A percentile compares a stretch with the other conserved stretches of the same genome.
These are phyloP conservation scores for Metschnikowia aberdeeniae DNA, from an alignment of 805 yeast species.

Conservation along the genomic window DNA sequence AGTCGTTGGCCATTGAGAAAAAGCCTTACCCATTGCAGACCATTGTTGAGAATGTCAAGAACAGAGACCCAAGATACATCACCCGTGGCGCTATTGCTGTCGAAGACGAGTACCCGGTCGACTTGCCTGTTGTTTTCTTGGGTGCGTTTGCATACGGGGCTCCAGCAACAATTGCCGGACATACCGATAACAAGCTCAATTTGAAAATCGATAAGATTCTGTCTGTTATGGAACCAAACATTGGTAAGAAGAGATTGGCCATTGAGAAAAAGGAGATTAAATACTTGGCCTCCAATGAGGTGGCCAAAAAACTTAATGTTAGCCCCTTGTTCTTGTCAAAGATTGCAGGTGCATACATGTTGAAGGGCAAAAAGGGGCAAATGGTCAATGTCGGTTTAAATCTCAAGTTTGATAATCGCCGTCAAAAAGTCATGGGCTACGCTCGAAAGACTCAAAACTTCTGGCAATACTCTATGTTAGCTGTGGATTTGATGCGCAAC, in stretches of 20 bases:
- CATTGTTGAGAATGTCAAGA: slow-evolving; percentile 67
- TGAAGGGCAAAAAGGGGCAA: slow-evolving; percentile 45
- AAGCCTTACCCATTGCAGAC: slow-evolving; percentile 74
- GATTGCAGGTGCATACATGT: slow-evolving; percentile 68
- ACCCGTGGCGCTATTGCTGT: slow-evolving; percentile 75
- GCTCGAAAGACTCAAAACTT: slow-evolving; percentile 56
- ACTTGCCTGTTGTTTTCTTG: slow-evolving; percentile 67
- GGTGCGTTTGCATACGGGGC: slow-evolving; percentile 89
- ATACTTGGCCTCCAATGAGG: slow-evolving; percentile 64
- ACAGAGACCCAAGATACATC: slow-evolving; percentile 68
- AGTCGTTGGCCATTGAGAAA: slow-evolving; percentile 55
- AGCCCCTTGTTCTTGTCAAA: slow-evolving; percentile 67
- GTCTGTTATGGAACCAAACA: slow-evolving; percentile 50
- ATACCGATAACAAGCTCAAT: slow-evolving; percentile 44
- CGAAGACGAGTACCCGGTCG: slow-evolving; percentile 75
- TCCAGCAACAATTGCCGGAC: slow-evolving; percentile 63
- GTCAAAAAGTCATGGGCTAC: slow-evolving; percentile 84
- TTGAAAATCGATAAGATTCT: slow-evolving; percentile 44
- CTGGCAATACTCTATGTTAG: slow-evolving; percentile 83
- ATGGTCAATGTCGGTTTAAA: slow-evolving; percentile 74
- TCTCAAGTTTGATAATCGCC: slow-evolving; percentile 73
- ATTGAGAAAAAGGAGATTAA: slow-evolving; percentile 52
- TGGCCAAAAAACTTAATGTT: slow-evolving; percentile 53
- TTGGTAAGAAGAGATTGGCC: slow-evolving; percentile 59
- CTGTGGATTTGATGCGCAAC: slow-evolving; percentile 59